These are phyloP conservation scores for Fusarium robinianum DNA, from an alignment of 2,329 filamentous ascomycete genomes.

Conservation along the genomic window DNA sequence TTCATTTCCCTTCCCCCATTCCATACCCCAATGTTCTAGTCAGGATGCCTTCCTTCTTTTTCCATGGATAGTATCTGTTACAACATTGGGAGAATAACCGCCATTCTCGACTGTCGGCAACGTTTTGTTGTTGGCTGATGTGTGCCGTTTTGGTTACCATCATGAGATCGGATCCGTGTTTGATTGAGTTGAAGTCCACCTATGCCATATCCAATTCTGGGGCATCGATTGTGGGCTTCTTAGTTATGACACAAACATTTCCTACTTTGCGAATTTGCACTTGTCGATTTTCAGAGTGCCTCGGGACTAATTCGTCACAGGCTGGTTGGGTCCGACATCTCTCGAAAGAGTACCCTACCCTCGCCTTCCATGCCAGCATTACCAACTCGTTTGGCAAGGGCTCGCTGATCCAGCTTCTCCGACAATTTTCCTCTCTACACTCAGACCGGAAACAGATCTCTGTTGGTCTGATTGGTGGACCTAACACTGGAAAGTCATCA, in stretches of 20 bases:
- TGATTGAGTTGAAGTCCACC: slow-evolving; percentile 94
- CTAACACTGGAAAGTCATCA: slow-evolving; percentile 93
- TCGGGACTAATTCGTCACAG: slow-evolving; percentile 53
- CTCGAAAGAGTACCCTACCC: slow-evolving; percentile 88
- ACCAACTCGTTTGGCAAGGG: slow-evolving; percentile 98
- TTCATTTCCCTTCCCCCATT: slow-evolving; percentile 44
- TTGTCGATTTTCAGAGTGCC: slow-evolving; percentile 17
- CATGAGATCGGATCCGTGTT: slow-evolving; percentile 79
- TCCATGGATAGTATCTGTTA: slow-evolving; percentile 93
- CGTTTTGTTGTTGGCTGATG: slow-evolving; percentile 62
- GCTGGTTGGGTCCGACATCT: slow-evolving; percentile 89
- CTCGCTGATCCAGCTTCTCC: slow-evolving; percentile 85
- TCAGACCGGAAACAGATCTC: slow-evolving; percentile 92
- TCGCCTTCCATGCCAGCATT: slow-evolving; percentile 92
- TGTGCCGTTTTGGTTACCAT: slow-evolving; percentile 87
- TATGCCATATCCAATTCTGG: slow-evolving; percentile 53
- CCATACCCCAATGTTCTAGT: slow-evolving; percentile 69
- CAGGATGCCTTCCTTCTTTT: slow-evolving; percentile 80
- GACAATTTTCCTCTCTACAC: slow-evolving; percentile 91
- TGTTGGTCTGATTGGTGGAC: slow-evolving; percentile 77
- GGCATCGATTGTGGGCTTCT: slow-evolving; percentile 80
- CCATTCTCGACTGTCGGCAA: slow-evolving; percentile 49
- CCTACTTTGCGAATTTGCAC: slow-evolving; percentile 11
- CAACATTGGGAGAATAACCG: slow-evolving; percentile 93
- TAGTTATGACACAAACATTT: slow-evolving; percentile 95